Conservation (phyloP, 495 filamentous ascomycete genomes). For the Tuber magnatum region DNA sequence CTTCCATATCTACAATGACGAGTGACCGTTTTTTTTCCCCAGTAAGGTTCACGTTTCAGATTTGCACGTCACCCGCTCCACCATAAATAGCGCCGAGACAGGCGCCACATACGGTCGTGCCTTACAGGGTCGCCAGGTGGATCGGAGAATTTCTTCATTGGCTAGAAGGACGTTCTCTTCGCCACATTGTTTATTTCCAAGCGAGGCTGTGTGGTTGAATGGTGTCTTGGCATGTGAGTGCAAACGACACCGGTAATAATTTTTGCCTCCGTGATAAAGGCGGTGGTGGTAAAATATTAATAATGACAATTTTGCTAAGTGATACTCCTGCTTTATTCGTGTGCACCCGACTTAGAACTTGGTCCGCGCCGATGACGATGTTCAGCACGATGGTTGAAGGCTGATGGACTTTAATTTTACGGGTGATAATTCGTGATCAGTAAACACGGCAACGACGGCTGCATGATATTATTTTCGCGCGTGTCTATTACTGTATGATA, state of each 20-base stretch:
- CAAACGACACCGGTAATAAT: background rate
- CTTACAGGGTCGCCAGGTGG: background rate
- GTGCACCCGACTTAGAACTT: background rate
- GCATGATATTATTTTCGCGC: background rate
- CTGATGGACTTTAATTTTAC: background rate
- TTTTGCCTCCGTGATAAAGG: background rate
- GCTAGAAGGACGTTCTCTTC: background rate
- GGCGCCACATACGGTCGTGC: background rate
- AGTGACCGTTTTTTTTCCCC: background rate
- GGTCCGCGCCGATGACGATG: background rate
- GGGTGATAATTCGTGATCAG: background rate
- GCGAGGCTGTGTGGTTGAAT: background rate
- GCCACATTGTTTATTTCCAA: background rate
- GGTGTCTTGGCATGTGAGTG: background rate
- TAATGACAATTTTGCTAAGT: background rate
- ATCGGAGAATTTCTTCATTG: background rate
- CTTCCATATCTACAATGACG: background rate
- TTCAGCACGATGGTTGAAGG: background rate
- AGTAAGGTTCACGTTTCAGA: background rate
- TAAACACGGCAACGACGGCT: background rate
- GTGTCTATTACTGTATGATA: background rate
- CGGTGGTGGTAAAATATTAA: background rate
- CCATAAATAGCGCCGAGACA: background rate
- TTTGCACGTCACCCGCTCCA: background rate
- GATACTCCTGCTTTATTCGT: background rate